These are phyloP conservation scores for Pyrenochaeta sp. DNA, from an alignment of 2,329 filamentous ascomycete species.

Conservation along the genomic window DNA sequence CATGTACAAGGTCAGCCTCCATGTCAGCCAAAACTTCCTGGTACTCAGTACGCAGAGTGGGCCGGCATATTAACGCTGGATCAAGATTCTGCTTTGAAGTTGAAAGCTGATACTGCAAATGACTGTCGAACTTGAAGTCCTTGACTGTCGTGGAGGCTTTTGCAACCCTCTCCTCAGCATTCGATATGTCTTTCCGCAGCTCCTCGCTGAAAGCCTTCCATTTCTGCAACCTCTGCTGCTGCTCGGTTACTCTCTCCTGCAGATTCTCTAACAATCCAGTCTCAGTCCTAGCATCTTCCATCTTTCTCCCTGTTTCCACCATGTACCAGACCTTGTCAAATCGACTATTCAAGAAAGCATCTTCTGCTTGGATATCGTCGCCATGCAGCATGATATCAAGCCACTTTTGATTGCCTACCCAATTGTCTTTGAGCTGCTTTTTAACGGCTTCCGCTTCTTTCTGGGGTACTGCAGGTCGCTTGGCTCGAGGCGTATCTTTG, in stretches of 20 bases:
- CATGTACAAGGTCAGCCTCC: conserved; percentile 36
- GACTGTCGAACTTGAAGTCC: conserved; percentile 43
- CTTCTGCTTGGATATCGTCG: conserved; percentile 64
- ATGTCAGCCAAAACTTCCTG: conserved; percentile 40
- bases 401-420: conserved; percentile 81
- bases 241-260: conserved; percentile 71
- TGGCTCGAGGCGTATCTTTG: conserved; percentile 33
- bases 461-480: conserved; percentile 40
- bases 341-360: conserved; percentile 69
- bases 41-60: conserved; percentile 27
- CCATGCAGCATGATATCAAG: conserved; percentile 75
- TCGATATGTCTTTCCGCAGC: conserved; percentile 24
- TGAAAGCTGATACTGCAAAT: conserved; percentile 41
- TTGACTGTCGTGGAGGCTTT: conserved; percentile 13
- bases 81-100: conserved; percentile 17
- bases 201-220: conserved; percentile 75
- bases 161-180: background rate
- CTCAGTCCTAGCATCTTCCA: conserved; percentile 63
- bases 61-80: conserved; percentile 8
- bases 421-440: conserved; percentile 73
- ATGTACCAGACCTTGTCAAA: conserved; percentile 78
- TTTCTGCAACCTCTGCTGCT: conserved; percentile 72
- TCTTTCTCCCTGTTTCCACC: conserved; percentile 67
- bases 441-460: conserved; percentile 56
- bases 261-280: conserved; percentile 73